Percentiles rank a stretch among this genome's conserved stretches.
phyloP scores from a whole-genome alignment of 306 rosid species.

The Citrullus mucosospermus region DNA sequence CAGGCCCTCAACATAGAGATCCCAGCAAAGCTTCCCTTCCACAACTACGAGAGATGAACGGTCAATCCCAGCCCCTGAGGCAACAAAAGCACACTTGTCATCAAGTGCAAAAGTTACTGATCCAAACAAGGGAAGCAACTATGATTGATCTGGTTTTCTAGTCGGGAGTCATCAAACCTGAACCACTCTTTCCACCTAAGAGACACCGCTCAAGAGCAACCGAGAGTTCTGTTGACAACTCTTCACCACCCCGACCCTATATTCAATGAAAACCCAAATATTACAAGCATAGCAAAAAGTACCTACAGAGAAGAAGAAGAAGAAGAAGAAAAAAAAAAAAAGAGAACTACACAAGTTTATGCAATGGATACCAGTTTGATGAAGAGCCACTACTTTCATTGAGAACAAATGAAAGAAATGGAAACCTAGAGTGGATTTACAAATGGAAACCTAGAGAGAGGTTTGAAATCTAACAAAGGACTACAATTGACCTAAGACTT shows the following conservation, averaged over 20 bases:
- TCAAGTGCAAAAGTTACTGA: neutral
- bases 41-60: conserved; percentile 54
- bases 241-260: conserved; percentile 91
- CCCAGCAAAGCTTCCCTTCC: conserved; percentile 90
- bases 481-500: too few species aligned
- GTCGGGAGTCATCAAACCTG: conserved; percentile 29
- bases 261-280: neutral
- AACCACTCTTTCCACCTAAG: conserved; percentile 75
- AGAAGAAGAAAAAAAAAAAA: neutral
- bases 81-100: neutral
- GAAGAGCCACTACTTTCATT: too few species aligned
- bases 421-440: too few species aligned
- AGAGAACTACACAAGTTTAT: neutral
- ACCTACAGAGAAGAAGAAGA: too few species aligned
- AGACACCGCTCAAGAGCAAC: conserved; percentile 55
- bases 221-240: conserved; percentile 63
- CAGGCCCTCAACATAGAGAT: conserved; percentile 80
- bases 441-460: too few species aligned
- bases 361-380: neutral
- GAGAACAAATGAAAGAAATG: too few species aligned
- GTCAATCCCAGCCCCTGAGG: conserved; percentile 74
- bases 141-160: neutral
- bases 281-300: neutral
- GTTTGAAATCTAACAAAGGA: too few species aligned
- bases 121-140: neutral